Evolutionary conservation across 2,329 filamentous ascomycete species (phyloP).

Genomic region (Elsinoe australis): DNA sequence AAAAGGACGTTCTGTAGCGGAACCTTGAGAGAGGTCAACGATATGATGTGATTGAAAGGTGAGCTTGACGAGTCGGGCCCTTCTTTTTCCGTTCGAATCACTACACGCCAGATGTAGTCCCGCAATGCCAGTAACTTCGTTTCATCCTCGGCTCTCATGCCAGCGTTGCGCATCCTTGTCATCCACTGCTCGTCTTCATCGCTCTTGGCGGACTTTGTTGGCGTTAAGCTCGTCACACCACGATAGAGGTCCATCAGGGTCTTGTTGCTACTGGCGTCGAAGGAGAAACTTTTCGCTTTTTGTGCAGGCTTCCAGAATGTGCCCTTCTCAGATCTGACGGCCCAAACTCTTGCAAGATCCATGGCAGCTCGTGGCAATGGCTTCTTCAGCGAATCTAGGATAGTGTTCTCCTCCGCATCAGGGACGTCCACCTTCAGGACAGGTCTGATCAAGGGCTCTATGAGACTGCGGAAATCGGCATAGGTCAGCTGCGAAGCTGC

Average conservation of each 20-base stretch:
- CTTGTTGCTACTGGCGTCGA: constrained; percentile 29
- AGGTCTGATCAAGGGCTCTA: constrained; percentile 70
- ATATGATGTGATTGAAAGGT: constrained; percentile 61
- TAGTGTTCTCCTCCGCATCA: constrained; percentile 60
- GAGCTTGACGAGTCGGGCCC: constrained; percentile 34
- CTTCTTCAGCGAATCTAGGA: constrained; percentile 76
- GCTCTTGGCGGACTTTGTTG: constrained; percentile 60
- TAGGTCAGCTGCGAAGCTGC: constrained; percentile 66
- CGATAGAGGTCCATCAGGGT: constrained; percentile 23
- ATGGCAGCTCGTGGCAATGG: constrained; percentile 73
- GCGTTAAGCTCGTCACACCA: constrained; percentile 45
- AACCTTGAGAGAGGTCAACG: constrained; percentile 66
- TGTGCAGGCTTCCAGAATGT: constrained; percentile 78
- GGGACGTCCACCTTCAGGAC: constrained; percentile 70
- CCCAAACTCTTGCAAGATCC: constrained; percentile 82
- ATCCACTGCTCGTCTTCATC: constrained; percentile 95
- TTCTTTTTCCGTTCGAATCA: constrained; percentile 59
- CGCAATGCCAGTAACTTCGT: constrained; percentile 76
- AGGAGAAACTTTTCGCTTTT: constrained; percentile 61
- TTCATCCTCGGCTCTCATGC: constrained; percentile 75
- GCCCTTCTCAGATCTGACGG: constrained; percentile 68
- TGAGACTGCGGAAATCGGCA: constrained; percentile 75
- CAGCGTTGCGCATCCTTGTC: constrained; percentile 72
- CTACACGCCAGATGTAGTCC: constrained; percentile 86
- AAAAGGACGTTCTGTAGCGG: constrained; percentile 88